phyloP scores from a whole-genome alignment of 106 monocot genomes.

The Acanthochlamys bracteata region DNA sequence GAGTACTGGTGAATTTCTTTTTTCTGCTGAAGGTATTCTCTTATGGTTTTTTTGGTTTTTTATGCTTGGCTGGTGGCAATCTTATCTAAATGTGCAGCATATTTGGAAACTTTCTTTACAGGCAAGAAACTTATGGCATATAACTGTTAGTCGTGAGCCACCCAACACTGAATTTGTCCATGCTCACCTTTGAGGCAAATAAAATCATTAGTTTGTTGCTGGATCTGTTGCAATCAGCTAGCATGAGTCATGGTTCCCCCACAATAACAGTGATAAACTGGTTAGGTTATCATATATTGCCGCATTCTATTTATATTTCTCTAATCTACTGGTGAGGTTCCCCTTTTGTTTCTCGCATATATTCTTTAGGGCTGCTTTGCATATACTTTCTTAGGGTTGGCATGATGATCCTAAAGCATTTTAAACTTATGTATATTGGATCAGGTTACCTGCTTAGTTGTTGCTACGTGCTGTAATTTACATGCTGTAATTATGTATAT shows the following conservation, averaged over 20 bases:
- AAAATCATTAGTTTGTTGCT: not conserved
- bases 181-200: not conserved
- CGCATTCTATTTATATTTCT: too few species aligned
- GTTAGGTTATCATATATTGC: not conserved
- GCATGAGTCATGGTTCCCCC: not conserved
- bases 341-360: too few species aligned
- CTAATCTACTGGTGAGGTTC: too few species aligned
- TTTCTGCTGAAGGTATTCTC: not conserved
- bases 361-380: too few species aligned
- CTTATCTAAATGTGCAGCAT: not conserved
- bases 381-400: too few species aligned
- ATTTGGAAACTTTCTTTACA: not conserved
- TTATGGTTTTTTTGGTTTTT: not conserved
- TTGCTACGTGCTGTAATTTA: too few species aligned
- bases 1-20: not conserved
- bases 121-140: not conserved
- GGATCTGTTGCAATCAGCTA: not conserved
- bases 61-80: not conserved
- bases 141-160: not conserved
- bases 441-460: too few species aligned
- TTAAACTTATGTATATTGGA: too few species aligned
- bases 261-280: not conserved
- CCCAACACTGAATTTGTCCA: too few species aligned
- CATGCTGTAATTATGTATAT: too few species aligned
- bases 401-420: too few species aligned